These are phyloP conservation scores for Candida ipomoeae DNA, from an alignment of 805 yeast species.

Conservation along the genomic window DNA sequence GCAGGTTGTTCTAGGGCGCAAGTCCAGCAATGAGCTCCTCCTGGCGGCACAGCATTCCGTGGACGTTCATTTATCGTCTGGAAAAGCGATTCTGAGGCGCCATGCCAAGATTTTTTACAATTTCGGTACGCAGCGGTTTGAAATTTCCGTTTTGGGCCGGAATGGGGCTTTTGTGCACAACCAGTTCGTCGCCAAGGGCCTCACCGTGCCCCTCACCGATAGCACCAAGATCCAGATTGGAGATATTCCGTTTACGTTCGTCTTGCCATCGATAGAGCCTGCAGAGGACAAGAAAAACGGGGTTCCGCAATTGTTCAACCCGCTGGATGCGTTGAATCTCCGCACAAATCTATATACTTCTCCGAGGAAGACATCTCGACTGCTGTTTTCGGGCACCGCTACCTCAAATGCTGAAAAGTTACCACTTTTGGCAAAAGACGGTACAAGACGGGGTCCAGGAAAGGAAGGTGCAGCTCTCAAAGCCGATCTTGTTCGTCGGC, in stretches of 20 bases:
- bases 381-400: background rate
- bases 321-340: slow-evolving; percentile 58
- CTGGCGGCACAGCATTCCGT: slow-evolving; percentile 72
- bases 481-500: slow-evolving; percentile 21
- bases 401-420: background rate
- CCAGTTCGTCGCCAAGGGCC: slow-evolving; percentile 80
- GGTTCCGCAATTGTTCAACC: slow-evolving; percentile 44
- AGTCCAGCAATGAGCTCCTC: slow-evolving; percentile 47
- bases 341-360: slow-evolving; percentile 44
- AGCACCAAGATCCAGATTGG: slow-evolving; percentile 89
- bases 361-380: slow-evolving; percentile 14
- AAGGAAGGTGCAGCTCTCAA: slow-evolving; percentile 4
- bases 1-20: slow-evolving; percentile 89
- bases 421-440: background rate
- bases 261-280: slow-evolving; percentile 66
- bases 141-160: slow-evolving; percentile 84
- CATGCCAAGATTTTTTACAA: slow-evolving; percentile 96
- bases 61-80: slow-evolving; percentile 88
- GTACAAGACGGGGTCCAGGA: background rate
- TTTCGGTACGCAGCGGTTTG: slow-evolving; percentile 93
- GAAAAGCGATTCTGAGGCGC: slow-evolving; percentile 87
- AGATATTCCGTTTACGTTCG: slow-evolving; percentile 82
- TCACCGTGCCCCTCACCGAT: slow-evolving; percentile 81
- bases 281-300: slow-evolving; percentile 25
- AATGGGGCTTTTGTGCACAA: slow-evolving; percentile 98